Conservation (phyloP, 805 yeast genomes). For the Starmerella roubikii region DNA sequence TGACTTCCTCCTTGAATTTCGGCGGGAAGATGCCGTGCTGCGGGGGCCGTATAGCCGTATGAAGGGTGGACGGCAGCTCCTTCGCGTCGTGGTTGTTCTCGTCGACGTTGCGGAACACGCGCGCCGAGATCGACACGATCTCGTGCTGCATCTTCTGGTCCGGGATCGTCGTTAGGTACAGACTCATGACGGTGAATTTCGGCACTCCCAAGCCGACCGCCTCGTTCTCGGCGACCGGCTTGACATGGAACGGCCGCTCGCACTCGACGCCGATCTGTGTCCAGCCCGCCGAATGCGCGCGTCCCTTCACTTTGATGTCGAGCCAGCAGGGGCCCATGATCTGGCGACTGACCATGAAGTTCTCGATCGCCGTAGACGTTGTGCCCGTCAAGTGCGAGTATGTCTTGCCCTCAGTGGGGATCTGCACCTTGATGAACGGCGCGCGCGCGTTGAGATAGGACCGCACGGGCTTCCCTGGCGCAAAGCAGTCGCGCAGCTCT, state of each 20-base stretch:
- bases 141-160: conserved; percentile 69
- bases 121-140: conserved; percentile 66
- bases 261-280: conserved; percentile 54
- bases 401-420: conserved; percentile 45
- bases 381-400: conserved; percentile 72
- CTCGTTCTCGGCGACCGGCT: conserved; percentile 27
- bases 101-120: conserved; percentile 56
- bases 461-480: conserved; percentile 23
- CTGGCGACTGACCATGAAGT: conserved; percentile 66
- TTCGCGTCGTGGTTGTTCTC: conserved; percentile 48
- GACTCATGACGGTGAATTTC: conserved; percentile 54
- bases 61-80: conserved; percentile 42
- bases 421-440: conserved; percentile 39
- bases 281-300: conserved; percentile 64
- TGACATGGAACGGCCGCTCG: conserved; percentile 27
- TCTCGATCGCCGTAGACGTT: conserved; percentile 60
- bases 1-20: conserved; percentile 43
- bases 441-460: conserved; percentile 67
- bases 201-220: conserved; percentile 35
- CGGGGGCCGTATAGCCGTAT: conserved; percentile 71
- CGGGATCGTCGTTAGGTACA: conserved; percentile 70
- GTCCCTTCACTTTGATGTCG: conserved; percentile 46
- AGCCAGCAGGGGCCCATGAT: conserved; percentile 99
- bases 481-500: conserved; percentile 76
- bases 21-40: conserved; percentile 50